Conservation (phyloP, 176 grass and related monocot genomes). For the Phyllostachys edulis region DNA sequence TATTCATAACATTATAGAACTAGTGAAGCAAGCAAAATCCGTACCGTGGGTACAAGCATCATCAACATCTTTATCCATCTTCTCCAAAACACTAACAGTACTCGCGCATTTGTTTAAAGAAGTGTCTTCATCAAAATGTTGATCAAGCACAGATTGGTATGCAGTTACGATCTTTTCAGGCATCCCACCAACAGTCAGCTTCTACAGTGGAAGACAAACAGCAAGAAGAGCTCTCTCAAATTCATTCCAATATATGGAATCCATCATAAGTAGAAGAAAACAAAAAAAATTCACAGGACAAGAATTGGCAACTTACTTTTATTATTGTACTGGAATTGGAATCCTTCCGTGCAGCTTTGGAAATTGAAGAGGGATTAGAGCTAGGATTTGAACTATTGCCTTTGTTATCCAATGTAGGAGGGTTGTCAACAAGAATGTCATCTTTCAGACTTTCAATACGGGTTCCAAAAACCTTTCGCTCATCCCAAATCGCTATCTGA, state of each 20-base stretch:
- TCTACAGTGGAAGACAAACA: conserved; percentile 49
- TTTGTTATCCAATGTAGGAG: conserved; percentile 48
- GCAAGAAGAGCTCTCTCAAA: conserved; percentile 12
- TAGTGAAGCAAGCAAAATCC: conserved; percentile 30
- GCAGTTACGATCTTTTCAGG: conserved; percentile 89
- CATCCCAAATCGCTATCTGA: conserved; percentile 92
- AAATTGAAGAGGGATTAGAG: conserved; percentile 51
- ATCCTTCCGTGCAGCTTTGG: conserved; percentile 69
- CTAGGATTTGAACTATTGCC: conserved; percentile 62
- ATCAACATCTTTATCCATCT: conserved; percentile 68
- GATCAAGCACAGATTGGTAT: conserved; percentile 73
- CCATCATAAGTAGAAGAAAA: conserved; percentile 25
- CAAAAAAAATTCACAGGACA: background rate
- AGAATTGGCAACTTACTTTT: conserved; percentile 62
- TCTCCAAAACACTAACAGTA: conserved; percentile 63
- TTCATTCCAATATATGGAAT: conserved; percentile 29
- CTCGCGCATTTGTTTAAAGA: conserved; percentile 71
- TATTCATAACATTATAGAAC: conserved; percentile 10
- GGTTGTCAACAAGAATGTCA: conserved; percentile 65
- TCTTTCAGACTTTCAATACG: conserved; percentile 69
- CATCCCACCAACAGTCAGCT: conserved; percentile 77
- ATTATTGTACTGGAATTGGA: conserved; percentile 60
- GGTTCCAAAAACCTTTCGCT: conserved; percentile 88
- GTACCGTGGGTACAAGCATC: conserved; percentile 69
- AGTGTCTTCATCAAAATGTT: conserved; percentile 75